Base-by-base conservation (phyloP, 495 filamentous ascomycete genomes). In the Sordaria brevicollis region DNA sequence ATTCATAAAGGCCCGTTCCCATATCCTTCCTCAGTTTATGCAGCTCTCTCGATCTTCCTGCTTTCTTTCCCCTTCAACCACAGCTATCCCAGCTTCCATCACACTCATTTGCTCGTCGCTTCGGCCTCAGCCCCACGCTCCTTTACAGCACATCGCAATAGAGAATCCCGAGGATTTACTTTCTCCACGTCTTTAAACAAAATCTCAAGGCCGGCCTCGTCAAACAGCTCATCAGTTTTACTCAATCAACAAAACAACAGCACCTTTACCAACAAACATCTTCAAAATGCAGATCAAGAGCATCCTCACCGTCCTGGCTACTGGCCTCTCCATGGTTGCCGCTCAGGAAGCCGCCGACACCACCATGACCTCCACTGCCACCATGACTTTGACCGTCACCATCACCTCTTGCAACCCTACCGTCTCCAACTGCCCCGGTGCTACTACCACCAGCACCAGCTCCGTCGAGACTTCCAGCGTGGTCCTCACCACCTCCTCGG, bases 391-490 rank as follows among this genome's bases (percentile, higher is more conserved):
- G 67, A 83, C 81, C 35, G 73, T 83, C 75, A 84, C 83, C 73
- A 80, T 84, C 73, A 83, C 81, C 69, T 71, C 79, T 76, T 83
- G 82, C 79, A 82, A 79, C 74, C 79, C 81, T 9, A 79, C 77
- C 37, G 76, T 77, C 75, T 78, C 84, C 67, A 74, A 78, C 68
- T 81, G 86, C 81, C 79, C 84, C 35, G 72, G 77, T 4, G 74
- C 76, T 35, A 74, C 74, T 67, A 71, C 72, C 62, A 70, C 74
- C 65, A 70, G 73, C 31, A 73, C 73, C 66, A 49, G 74, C 35
- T 72, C 70, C 41, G 65, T 67, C 19, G 68, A 36, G 19, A 34
- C 67, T 34, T 34, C 57, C 25, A 57, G 49, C 25, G 49, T 57
- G 11, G 49, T 57, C 11, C 49, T 57, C 49, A 57, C 49, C 21